Evolutionary conservation across 2,329 filamentous ascomycete species (phyloP), one percentile per base, ranked within the genome.

Genomic region (Byssochlamys sp.): DNA sequence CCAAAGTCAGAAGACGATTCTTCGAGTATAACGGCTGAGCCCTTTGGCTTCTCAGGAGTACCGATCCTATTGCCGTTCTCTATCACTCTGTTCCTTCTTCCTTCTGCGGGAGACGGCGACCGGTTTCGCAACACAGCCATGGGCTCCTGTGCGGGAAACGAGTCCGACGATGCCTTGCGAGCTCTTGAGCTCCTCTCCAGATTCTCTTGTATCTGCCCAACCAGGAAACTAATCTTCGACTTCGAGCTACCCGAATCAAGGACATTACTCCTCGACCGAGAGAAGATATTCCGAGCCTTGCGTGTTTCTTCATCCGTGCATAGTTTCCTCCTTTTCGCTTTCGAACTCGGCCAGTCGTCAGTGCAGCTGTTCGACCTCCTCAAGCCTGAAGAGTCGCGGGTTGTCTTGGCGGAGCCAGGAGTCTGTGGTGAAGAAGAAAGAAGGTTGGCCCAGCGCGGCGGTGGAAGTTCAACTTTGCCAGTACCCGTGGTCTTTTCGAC

Each of bases 381-480:
- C 49, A 90, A 71, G 3, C 77, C 77, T 59, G 73, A 76, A 60
- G 75, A 78, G 52, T 75, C 75, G 61, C 73, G 74, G 56, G 72
- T 70, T 33, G 69, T 71, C 49, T 67, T 69, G 1, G 70, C 70
- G 1, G 72, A 84, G 1, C 70, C 74, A 0, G 84, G 81, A 31
- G 85, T 84, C 55, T 87, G 86, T 2, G 87, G 90, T 3, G 86
- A 89, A 0, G 86, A 88, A 1, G 85, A 79, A 75, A 88, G 83
- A 27, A 90, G 75, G 57, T 88, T 82, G 53, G 83, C 81, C 26
- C 89, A 76, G 14, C 80, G 75, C 45, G 83, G 82, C 63, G 84
- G 84, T 49, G 69, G 70, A 50, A 79, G 71, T 24, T 81, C 81
- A 1, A 74, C 70, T 51, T 73, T 71, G 55, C 73, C 63, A 60